Evolutionary conservation across 2,329 filamentous ascomycete genomes (phyloP).

Genomic region (Knufia fluminis): DNA sequence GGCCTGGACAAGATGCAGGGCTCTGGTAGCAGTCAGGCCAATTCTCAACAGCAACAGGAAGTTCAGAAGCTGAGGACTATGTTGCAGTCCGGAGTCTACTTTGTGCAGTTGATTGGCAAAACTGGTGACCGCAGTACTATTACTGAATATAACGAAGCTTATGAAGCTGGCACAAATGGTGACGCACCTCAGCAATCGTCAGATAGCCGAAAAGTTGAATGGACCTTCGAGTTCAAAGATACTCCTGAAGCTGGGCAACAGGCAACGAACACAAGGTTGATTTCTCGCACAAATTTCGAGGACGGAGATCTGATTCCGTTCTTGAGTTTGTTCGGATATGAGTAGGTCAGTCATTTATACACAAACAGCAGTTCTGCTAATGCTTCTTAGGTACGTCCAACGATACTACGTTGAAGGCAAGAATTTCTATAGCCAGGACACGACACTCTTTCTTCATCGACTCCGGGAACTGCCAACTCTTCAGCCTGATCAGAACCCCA

Average conservation of each 20-base stretch:
- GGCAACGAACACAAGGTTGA: constrained; percentile 45
- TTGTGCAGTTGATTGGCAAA: constrained; percentile 43
- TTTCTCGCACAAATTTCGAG: constrained; percentile 40
- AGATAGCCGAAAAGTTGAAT: constrained; percentile 19
- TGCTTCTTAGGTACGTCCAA: constrained; percentile 41
- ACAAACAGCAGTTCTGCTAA: constrained; percentile 11
- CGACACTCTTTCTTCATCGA: constrained; percentile 48
- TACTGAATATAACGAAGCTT: constrained; percentile 2
- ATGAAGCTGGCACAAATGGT: constrained; percentile 11
- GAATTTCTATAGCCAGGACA: constrained; percentile 49
- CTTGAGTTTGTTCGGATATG: constrained; percentile 46
- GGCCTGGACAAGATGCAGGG: constrained; percentile 30
- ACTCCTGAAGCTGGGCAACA: constrained; percentile 44
- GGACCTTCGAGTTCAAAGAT: constrained; percentile 41
- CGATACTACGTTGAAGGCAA: constrained; percentile 50
- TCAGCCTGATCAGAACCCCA: constrained; percentile 25
- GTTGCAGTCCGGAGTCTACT: constrained; percentile 45
- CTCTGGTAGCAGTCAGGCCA: constrained; percentile 35
- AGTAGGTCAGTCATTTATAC: constrained; percentile 31
- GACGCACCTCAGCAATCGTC: constrained; percentile 1
- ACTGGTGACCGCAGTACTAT: constrained; percentile 17
- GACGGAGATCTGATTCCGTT: constrained; percentile 42
- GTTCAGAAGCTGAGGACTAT: constrained; percentile 38
- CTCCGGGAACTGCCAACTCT: constrained; percentile 39
- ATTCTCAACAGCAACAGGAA: constrained; percentile 31